Percentiles rank a stretch among this genome's conserved stretches.
These are phyloP conservation scores for Haematococcus lacustris DNA, from an alignment of 139 green algal genomes.

Conservation along the genomic window DNA sequence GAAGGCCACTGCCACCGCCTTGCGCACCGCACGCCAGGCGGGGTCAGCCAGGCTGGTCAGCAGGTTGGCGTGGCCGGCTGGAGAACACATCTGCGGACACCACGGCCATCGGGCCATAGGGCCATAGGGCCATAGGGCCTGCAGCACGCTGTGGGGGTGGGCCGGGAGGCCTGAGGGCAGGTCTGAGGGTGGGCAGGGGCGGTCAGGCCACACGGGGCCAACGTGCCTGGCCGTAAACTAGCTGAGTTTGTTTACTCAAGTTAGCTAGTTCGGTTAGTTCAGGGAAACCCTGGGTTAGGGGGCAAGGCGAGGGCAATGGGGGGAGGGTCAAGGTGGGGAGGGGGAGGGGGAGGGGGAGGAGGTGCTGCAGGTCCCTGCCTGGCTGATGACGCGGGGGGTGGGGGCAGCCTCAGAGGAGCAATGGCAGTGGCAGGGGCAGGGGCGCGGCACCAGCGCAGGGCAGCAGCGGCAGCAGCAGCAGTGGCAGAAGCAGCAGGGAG, in stretches of 20 bases:
- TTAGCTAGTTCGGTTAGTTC: neutral
- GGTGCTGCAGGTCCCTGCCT: too few species aligned
- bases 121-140: neutral
- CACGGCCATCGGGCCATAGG: too few species aligned
- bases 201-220: neutral
- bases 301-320: too few species aligned
- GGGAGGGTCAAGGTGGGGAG: too few species aligned
- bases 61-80: constrained; percentile 36
- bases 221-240: neutral
- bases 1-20: constrained; percentile 49
- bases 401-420: too few species aligned
- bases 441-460: too few species aligned
- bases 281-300: too few species aligned
- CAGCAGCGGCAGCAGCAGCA: too few species aligned
- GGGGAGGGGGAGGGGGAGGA: too few species aligned
- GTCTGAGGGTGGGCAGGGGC: neutral
- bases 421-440: too few species aligned
- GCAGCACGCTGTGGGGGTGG: neutral
- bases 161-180: neutral
- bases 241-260: neutral
- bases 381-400: too few species aligned
- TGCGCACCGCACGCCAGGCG: constrained; percentile 42
- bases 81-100: constrained; percentile 31
- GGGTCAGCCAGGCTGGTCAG: constrained; percentile 41
- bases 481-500: too few species aligned